These are phyloP conservation scores for Umbelopsis ramanniana DNA, from an alignment of 192 early-diverging fungal genomes.

Conservation along the genomic window DNA sequence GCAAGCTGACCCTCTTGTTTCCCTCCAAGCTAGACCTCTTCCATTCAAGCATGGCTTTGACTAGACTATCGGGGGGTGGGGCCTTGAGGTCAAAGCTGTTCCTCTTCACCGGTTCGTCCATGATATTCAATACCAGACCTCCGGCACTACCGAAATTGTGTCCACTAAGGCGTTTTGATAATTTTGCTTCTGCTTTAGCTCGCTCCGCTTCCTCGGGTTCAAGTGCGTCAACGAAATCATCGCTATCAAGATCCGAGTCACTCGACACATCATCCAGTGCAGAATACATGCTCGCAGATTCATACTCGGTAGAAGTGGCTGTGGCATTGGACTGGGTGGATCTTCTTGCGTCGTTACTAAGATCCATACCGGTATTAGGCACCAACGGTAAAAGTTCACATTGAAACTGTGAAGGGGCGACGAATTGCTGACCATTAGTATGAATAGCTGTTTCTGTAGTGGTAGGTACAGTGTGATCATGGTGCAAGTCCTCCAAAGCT, in stretches of 20 bases:
- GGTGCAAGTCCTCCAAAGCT: conserved; percentile 16
- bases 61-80: conserved; percentile 29
- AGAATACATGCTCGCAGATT: conserved; percentile 4
- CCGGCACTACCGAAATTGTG: conserved; percentile 43
- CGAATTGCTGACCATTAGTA: background rate
- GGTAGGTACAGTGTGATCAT: background rate
- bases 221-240: conserved; percentile 36
- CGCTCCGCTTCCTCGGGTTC: conserved; percentile 34
- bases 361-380: background rate
- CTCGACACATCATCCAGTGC: background rate
- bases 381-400: background rate
- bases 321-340: background rate
- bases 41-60: conserved; percentile 38
- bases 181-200: conserved; percentile 22
- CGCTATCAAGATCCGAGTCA: conserved; percentile 24
- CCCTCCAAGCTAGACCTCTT: conserved; percentile 29
- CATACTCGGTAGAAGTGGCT: background rate
- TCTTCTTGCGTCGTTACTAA: background rate
- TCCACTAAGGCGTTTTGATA: conserved; percentile 38
- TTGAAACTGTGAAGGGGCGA: background rate
- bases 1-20: conserved; percentile 8
- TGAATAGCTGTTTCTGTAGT: background rate
- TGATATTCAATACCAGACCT: conserved; percentile 39
- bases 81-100: background rate
- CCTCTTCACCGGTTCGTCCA: conserved; percentile 10